phyloP scores from a whole-genome alignment of 148 eudicot genomes.

The Cornus florida region DNA sequence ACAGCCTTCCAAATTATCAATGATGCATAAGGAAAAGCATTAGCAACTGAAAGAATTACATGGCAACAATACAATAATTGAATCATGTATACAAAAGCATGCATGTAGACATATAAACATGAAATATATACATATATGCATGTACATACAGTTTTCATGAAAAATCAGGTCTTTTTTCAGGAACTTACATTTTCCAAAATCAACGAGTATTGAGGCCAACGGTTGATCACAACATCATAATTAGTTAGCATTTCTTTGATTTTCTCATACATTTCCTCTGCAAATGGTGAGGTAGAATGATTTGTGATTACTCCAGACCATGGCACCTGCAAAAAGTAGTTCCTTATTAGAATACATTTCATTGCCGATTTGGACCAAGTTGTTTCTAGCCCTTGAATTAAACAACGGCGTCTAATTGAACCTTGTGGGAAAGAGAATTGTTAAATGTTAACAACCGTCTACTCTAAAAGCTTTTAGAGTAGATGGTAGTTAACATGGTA shows the following conservation, averaged over 20 bases:
- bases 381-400: neutral
- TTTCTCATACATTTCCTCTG: slow-evolving; percentile 72
- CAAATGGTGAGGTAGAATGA: slow-evolving; percentile 84
- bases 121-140: neutral
- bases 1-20: slow-evolving; percentile 48
- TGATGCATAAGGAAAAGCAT: neutral
- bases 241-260: slow-evolving; percentile 52
- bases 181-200: slow-evolving; percentile 76
- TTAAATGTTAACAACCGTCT: neutral
- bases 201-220: slow-evolving; percentile 87
- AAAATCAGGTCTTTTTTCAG: neutral
- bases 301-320: slow-evolving; percentile 75
- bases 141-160: neutral
- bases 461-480: too few species aligned
- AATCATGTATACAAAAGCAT: neutral
- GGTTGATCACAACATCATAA: slow-evolving; percentile 74
- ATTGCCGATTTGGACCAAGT: neutral
- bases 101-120: neutral
- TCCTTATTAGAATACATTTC: neutral
- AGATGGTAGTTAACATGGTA: too few species aligned
- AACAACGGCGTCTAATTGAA: neutral
- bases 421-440: neutral
- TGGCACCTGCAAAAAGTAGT: slow-evolving; percentile 46
- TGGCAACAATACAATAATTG: neutral
- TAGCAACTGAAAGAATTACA: slow-evolving; percentile 6